A percentile compares a stretch with the other conserved stretches of the same genome.
Conservation (phyloP, 2,329 filamentous ascomycete genomes). For the Tolypocladium pustulatum region DNA sequence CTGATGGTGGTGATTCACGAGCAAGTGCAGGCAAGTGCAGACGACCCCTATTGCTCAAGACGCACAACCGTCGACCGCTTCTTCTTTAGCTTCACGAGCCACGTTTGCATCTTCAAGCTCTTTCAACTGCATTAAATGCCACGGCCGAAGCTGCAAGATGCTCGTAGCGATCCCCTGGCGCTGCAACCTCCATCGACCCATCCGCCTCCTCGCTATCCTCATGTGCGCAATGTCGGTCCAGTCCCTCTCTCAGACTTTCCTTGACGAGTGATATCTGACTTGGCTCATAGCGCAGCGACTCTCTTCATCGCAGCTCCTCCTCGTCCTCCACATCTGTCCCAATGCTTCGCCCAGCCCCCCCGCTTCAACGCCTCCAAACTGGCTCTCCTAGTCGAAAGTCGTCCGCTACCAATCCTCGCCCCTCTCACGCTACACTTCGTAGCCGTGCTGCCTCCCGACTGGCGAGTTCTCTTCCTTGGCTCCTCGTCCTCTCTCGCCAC, state of each 20-base stretch:
- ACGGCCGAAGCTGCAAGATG: not conserved
- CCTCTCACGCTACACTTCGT: slow-evolving; percentile 47
- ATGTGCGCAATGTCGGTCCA: not conserved
- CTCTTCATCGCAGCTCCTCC: not conserved
- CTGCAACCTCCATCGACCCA: not conserved
- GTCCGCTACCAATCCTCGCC: slow-evolving; percentile 36
- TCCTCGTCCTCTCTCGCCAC: slow-evolving; percentile 31
- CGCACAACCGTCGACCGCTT: not conserved
- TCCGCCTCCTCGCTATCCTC: not conserved
- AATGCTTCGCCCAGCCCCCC: too few relatives aligned
- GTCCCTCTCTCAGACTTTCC: too few relatives aligned
- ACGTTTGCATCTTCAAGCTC: not conserved
- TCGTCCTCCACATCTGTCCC: not conserved
- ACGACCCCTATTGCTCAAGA: not conserved
- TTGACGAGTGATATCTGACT: not conserved
- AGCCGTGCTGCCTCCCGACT: slow-evolving; percentile 44
- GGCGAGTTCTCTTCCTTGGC: slow-evolving; percentile 47
- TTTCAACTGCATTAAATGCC: not conserved
- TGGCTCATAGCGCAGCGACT: not conserved
- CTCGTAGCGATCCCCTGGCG: not conserved
- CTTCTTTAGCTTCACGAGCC: not conserved
- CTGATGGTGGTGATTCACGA: not conserved
- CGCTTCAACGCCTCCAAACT: slow-evolving; percentile 26
- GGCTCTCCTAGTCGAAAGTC: slow-evolving; percentile 44
- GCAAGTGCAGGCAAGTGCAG: not conserved